Percentiles rank a stretch among this genome's conserved stretches.
These are phyloP conservation scores for Rhododendron simsii DNA, from an alignment of 148 eudicot genomes.

Conservation along the genomic window DNA sequence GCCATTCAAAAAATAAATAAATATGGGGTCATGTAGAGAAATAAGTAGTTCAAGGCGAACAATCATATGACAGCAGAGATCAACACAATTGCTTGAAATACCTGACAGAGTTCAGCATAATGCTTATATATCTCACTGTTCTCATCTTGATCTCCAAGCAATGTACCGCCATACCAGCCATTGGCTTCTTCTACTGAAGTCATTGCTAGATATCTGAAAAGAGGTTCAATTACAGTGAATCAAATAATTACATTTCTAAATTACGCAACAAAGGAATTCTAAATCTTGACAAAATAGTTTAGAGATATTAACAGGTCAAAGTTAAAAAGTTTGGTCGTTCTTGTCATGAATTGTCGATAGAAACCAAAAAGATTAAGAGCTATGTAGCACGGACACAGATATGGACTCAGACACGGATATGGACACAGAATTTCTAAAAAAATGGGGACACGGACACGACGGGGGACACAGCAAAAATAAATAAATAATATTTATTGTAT, in stretches of 20 bases:
- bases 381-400: no score
- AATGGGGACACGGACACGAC: no score
- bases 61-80: background rate
- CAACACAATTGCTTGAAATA: slow-evolving; percentile 12
- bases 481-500: no score
- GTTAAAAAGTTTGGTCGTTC: background rate
- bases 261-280: background rate
- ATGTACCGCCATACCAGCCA: slow-evolving; percentile 93
- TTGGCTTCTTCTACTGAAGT: slow-evolving; percentile 70
- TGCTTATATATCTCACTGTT: slow-evolving; percentile 78
- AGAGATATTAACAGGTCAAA: background rate
- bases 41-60: background rate
- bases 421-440: no score
- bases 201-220: slow-evolving; percentile 69
- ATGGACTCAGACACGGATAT: no score
- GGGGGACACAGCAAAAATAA: no score
- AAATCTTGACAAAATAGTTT: background rate
- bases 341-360: background rate
- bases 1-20: background rate
- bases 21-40: background rate
- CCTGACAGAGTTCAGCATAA: slow-evolving; percentile 89
- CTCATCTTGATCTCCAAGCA: slow-evolving; percentile 96
- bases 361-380: background rate
- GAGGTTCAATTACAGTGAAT: background rate
- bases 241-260: background rate